Base-by-base conservation (phyloP, 2,329 filamentous ascomycete genomes). In the Monosporascus sp. region DNA sequence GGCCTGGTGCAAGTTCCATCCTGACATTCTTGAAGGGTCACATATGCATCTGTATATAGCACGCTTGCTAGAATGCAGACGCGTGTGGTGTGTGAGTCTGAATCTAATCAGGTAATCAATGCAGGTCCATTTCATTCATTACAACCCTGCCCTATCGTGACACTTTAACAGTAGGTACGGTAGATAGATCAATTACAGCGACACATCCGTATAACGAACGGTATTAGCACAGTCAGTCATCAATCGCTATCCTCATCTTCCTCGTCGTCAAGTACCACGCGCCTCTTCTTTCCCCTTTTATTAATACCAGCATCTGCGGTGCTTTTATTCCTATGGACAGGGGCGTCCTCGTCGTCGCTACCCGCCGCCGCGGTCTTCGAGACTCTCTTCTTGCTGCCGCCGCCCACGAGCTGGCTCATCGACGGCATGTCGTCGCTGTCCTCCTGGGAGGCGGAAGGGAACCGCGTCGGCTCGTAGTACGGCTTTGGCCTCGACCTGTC, bases 351-450 rank as follows among this genome's bases (percentile, higher is more conserved):
- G 7, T 46, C 47, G 18, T 38, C n/a, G 44, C 48, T 24, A 25
- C 44, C 49, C 14, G 44, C 24, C 9, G 46, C 17, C 11, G 47
- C 17, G n/a, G 11, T 54, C n/a, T 45, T 35, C 24, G 49, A 47
- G 24, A 37, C 25, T 11, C 50, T 50, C 22, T 53, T 57, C 35
- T 54, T 49, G 17, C 51, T 53, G 11, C 4, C 31, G 27, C 27
- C 27, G 11, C 31, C 31, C 14, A 63, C 49, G 2, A 68, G 25
- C 49, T 68, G 65, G 51, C 61, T 67, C 62, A 68, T 63, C 2
- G 65, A 63, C 31, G 66, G 66, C 14, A 68, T 53, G 3, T 58
- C 60, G 31, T 60, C 56, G 37, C 60, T 57, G 24, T 55, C 60
- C 37, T 53, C 55, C 43, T 52, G 41, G 52, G 53, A 59, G 15